Evolutionary conservation across 768 basidiomycete species (phyloP).

Genomic region (Crucibulum laeve): DNA sequence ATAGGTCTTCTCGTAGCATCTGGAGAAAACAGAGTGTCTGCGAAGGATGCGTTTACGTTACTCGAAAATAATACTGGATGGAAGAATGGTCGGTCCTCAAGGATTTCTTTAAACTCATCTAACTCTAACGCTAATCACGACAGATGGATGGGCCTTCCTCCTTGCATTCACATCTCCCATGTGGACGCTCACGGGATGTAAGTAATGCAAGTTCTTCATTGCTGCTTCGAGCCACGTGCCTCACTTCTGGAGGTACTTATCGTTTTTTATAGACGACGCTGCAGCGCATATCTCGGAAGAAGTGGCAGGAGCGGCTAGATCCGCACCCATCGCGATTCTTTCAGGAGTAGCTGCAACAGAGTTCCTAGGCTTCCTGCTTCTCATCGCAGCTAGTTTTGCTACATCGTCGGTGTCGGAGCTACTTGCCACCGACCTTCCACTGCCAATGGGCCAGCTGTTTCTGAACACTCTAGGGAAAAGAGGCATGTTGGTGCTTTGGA

Average conservation of each 20-base stretch:
- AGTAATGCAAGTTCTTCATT: no score
- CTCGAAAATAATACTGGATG: slow-evolving; percentile 64
- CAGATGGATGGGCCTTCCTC: slow-evolving; percentile 62
- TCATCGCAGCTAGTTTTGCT: slow-evolving; percentile 55
- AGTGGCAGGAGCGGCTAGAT: slow-evolving; percentile 47
- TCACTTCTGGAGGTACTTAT: neutral
- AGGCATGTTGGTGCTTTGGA: slow-evolving; percentile 61
- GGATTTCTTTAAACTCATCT: neutral
- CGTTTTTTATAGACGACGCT: slow-evolving; percentile 45
- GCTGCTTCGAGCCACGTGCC: neutral
- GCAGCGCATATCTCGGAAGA: slow-evolving; percentile 66
- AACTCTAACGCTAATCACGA: neutral
- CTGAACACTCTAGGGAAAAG: slow-evolving; percentile 50
- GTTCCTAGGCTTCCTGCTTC: slow-evolving; percentile 47
- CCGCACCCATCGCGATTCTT: slow-evolving; percentile 58
- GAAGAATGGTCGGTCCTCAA: slow-evolving; percentile 35
- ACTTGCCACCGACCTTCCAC: slow-evolving; percentile 37
- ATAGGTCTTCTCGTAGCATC: slow-evolving; percentile 35
- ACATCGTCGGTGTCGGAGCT: slow-evolving; percentile 43
- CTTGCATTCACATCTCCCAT: slow-evolving; percentile 58
- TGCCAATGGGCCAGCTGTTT: slow-evolving; percentile 62
- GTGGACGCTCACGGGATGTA: slow-evolving; percentile 66
- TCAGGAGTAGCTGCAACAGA: slow-evolving; percentile 48
- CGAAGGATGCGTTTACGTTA: slow-evolving; percentile 52
- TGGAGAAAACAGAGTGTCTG: slow-evolving; percentile 42